phyloP scores from a whole-genome alignment of 371 early-diverging fungal genomes.

The Conidiobolus incongruus region DNA sequence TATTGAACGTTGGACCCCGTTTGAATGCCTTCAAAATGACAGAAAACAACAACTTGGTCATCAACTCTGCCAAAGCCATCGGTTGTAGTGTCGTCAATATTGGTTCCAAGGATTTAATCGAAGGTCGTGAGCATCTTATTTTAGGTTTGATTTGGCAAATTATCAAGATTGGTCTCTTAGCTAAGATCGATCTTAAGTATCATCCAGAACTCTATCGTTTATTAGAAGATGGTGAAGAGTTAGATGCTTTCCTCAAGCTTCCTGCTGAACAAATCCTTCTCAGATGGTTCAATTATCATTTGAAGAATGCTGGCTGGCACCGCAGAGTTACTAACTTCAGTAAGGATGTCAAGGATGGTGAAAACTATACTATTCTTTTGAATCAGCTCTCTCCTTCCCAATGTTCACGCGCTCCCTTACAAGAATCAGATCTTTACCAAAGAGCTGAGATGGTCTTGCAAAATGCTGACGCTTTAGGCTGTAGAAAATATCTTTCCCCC shows the following conservation, averaged over 20 bases:
- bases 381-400: constrained; percentile 68
- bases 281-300: constrained; percentile 94
- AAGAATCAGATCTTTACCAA: constrained; percentile 40
- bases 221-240: constrained; percentile 71
- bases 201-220: constrained; percentile 93
- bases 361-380: constrained; percentile 80
- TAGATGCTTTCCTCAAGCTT: constrained; percentile 74
- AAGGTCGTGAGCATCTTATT: constrained; percentile 82
- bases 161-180: constrained; percentile 83
- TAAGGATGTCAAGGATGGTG: constrained; percentile 81
- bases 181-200: constrained; percentile 85
- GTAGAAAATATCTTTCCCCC: constrained; percentile 82
- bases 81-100: constrained; percentile 92
- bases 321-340: constrained; percentile 75
- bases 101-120: constrained; percentile 81
- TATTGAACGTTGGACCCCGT: constrained; percentile 63
- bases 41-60: constrained; percentile 93
- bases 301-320: constrained; percentile 77
- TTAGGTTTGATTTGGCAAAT: constrained; percentile 95
- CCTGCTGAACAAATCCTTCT: constrained; percentile 87
- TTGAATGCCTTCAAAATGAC: constrained; percentile 81
- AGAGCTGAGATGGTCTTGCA: constrained; percentile 76
- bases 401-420: constrained; percentile 66
- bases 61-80: constrained; percentile 94
- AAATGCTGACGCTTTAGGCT: constrained; percentile 79